Evolutionary conservation across 2,329 filamentous ascomycete species (phyloP), one percentile per base, ranked within the genome.

Genomic region (Incumbomyces lentus): DNA sequence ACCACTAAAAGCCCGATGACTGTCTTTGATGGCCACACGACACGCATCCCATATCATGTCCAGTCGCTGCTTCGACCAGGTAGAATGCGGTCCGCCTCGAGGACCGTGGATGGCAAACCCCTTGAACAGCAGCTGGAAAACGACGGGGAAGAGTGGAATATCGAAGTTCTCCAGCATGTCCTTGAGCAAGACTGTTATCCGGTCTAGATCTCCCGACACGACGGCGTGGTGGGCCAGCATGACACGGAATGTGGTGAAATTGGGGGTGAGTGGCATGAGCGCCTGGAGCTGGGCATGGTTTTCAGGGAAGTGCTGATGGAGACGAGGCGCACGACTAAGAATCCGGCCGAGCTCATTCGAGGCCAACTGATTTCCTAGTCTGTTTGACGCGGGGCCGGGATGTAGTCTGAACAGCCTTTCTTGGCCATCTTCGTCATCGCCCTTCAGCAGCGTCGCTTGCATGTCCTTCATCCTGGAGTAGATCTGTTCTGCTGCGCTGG

Each of bases 101-200:
- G 79, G 80, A 10, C 89, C 90, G 59, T 95, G 82, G 2, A 69
- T 63, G 29, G 75, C 72, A 60, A 96, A 98, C 0, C 85, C 88
- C 57, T 86, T 82, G 66, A 96, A 85, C 2, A 96, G 70, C 6
- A 83, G 74, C 32, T 92, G 70, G 58, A 90, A 95, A 18, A 94
- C 76, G 48, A 82, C 76, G 5, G 83, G 84, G 50, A 90, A 79
- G 13, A 90, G 68, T 0, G 79, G 76, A 2, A 94, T 71, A 2
- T 73, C 67, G 54, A 81, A 80, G 32, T 69, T 66, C 47, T 76
- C 78, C 46, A 68, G 64, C 87, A 95, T 95, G 61, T 96, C 90
- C 39, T 79, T 75, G 17, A 98, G 68, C 37, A 87, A 76, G 40
- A 78, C 74, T 10, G 78, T 76, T 11, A 93, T 79, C 52, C 79